Base-by-base conservation (phyloP, 768 basidiomycete genomes). In the Psilocybe tampanensis region DNA sequence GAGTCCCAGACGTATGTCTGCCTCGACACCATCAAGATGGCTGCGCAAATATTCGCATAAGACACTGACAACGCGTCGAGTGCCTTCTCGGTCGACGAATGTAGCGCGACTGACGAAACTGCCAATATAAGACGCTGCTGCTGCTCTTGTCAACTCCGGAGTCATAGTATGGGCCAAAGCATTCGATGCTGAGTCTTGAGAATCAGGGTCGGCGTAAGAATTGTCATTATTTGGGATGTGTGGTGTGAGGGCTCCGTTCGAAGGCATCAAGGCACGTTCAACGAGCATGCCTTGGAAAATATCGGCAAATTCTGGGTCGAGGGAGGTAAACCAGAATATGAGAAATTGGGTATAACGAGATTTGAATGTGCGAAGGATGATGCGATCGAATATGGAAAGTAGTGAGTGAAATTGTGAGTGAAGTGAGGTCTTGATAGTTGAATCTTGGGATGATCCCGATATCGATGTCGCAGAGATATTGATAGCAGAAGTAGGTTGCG, bases 341-440 rank as follows among this genome's bases (percentile, higher is more conserved):
- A 99, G 83, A 74, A 99, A 99, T 66, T 98, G 97, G 13, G 94
- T 95, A 71, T 98, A 97, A 36, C 95, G 91, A 0, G 95, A 97
- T 66, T 95, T 95, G 77, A 97, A 97, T 2, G 97, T 98, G 36
- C 88, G 90, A 47, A 99, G 83, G 68, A 99, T 94, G 34, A 88
- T 88, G 39, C 93, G 86, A 70, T 97, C 94, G 66, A 99, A 99
- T 60, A 98, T 94, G 60, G 89, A 86, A 49, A 99, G 85, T 18
- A 99, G 87, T 24, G 89, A 83, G 63, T 91, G 83, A 70, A 98
- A 98, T 62, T 92, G 92, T 1, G 83, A 69, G 6, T 80, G 80
- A 22, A 68, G 64, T 2, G 76, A 45, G 12, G 56, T 54, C 36
- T 57, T 63, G 54, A 44, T 43, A 24, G 32, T 17, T 33, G 44